Percentiles rank a stretch among this genome's conserved stretches.
phyloP scores from a whole-genome alignment of 306 rosid species.

The Mimosa pudica region DNA sequence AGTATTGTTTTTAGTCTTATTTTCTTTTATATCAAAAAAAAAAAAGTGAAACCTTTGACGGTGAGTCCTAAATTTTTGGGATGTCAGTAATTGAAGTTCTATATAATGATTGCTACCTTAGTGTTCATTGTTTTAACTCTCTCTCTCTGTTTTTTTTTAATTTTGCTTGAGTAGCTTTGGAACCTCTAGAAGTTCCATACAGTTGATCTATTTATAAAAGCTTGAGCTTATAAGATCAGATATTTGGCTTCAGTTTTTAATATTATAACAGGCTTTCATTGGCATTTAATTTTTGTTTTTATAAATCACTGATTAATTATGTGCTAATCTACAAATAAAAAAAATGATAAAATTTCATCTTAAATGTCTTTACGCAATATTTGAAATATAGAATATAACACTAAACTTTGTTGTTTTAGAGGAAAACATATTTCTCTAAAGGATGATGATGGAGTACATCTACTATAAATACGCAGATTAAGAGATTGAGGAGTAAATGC shows the following conservation, averaged over 20 bases:
- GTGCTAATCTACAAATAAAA: conserved; percentile 23
- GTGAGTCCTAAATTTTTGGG: not conserved
- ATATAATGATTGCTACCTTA: not conserved
- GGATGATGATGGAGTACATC: too few species aligned
- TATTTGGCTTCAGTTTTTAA: conserved; percentile 1
- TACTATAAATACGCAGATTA: too few species aligned
- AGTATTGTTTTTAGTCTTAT: too few species aligned
- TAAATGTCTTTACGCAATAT: not conserved
- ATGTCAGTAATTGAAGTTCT: not conserved
- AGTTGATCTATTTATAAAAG: not conserved
- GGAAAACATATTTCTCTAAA: too few species aligned
- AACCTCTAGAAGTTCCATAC: conserved; percentile 7
- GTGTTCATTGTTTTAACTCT: not conserved
- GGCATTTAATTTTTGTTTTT: not conserved
- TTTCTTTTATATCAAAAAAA: too few species aligned
- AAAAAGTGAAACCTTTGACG: not conserved
- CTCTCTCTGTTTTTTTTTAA: not conserved
- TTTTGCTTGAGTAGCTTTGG: not conserved
- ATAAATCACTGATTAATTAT: conserved; percentile 1
- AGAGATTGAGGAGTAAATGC: too few species aligned
- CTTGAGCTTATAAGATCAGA: not conserved
- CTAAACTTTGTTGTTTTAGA: not conserved
- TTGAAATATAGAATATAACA: not conserved
- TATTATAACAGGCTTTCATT: not conserved
- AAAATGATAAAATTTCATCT: conserved; percentile 16